A percentile compares a stretch with the other conserved stretches of the same genome.
phyloP scores from a whole-genome alignment of 805 yeast species.

The Debaryomyces tyrocola region DNA sequence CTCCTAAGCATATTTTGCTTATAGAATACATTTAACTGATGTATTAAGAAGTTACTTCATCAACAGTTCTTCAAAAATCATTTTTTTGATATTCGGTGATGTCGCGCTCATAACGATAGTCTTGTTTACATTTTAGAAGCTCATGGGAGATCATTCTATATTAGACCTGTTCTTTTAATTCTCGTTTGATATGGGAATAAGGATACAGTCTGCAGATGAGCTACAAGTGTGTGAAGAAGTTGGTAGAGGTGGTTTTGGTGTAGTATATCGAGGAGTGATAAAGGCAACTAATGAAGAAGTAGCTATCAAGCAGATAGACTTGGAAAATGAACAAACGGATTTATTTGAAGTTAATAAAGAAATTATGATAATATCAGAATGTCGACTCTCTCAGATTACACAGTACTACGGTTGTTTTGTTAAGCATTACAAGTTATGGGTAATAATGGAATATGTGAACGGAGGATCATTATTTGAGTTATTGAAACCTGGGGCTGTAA shows the following conservation, averaged over 20 bases:
- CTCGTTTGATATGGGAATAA: neutral
- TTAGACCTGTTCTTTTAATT: no score
- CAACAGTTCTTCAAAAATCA: neutral
- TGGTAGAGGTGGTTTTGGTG: slow-evolving; percentile 80
- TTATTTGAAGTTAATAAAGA: slow-evolving; percentile 73
- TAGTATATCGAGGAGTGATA: slow-evolving; percentile 65
- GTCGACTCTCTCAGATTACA: slow-evolving; percentile 63
- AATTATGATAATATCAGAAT: slow-evolving; percentile 65
- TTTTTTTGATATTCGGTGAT: neutral
- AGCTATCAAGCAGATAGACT: slow-evolving; percentile 67
- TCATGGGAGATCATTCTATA: no score
- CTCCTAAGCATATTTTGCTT: neutral
- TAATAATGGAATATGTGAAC: slow-evolving; percentile 76
- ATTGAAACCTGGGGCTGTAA: slow-evolving; percentile 56
- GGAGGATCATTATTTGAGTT: slow-evolving; percentile 77
- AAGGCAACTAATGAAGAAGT: slow-evolving; percentile 43
- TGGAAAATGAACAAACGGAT: slow-evolving; percentile 64
- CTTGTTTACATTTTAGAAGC: neutral
- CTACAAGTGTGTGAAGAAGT: slow-evolving; percentile 51
- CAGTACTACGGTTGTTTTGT: slow-evolving; percentile 71
- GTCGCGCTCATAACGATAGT: neutral
- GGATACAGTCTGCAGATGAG: slow-evolving; percentile 36
- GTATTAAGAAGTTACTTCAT: neutral
- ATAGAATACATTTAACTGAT: neutral
- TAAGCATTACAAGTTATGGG: slow-evolving; percentile 70